Evolutionary conservation across 345 rosid species (phyloP), one percentile per base, ranked within the genome.

Genomic region (Citrus hindsii): DNA sequence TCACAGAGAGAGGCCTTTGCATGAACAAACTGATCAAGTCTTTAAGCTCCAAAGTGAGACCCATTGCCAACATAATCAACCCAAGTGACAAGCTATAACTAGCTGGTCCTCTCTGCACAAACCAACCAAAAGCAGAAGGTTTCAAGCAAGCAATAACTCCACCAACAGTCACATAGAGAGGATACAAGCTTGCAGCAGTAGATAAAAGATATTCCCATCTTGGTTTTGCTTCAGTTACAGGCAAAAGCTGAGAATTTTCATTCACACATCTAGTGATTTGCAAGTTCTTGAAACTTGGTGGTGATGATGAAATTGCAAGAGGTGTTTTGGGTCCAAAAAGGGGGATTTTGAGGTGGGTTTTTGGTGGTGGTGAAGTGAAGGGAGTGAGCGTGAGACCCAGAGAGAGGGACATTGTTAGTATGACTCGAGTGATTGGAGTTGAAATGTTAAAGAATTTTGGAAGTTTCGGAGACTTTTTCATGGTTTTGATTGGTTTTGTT

Each of bases 41-140:
- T 84, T 83, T 87, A 61, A 89, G 86, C 82, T 89, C 88, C 84
- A 89, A 82, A 66, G 93, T 91, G 67, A 91, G 85, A 48, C 93
- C 93, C 93, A 91, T 91, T 1, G 93, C 83, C 84, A 89, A 68
- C 95, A 89, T 91, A 55, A 91, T 87, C 24, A 90, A 64, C 62
- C 89, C 92, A 64, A 89, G 92, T 0, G 89, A 75, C 48, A 89
- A 69, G 83, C 90, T 88, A 76, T 87, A 91, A 10, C 93, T 87
- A 74, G 76, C 22, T 3, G 95, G 92, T 4, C 86, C 88, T 73
- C 77, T 71, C 77, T 83, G 59, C 65, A 80, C 89, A 71, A 91
- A 88, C 93, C 92, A 91, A 33, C 83, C 78, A 80, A 87, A 91
- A 76, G 88, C 42, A 30, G 91, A 85, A 3, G 95, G 93, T 59